A percentile compares a stretch with the other conserved stretches of the same genome.
phyloP scores from a whole-genome alignment of 2,329 filamentous ascomycete species.

The Thielaviopsis populi region DNA sequence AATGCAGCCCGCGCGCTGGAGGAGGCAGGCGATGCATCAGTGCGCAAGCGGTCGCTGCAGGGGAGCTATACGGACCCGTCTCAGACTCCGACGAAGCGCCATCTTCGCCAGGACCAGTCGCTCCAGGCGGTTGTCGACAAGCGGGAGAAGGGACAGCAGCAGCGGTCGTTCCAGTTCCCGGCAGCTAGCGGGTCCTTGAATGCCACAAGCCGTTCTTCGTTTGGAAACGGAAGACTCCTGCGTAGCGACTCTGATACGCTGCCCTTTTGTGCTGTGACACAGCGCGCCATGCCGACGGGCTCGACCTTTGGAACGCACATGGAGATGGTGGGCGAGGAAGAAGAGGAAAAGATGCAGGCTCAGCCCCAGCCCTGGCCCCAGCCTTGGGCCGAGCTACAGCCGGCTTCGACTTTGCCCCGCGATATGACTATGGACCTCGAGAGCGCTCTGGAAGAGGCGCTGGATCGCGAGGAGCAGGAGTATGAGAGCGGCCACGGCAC shows the following conservation, averaged over 20 bases:
- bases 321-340: not conserved
- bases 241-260: slow-evolving; percentile 11
- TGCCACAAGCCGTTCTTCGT: not conserved
- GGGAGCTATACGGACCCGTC: not conserved
- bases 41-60: not conserved
- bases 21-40: not conserved
- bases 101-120: not conserved
- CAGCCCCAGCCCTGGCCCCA: not conserved
- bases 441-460: slow-evolving; percentile 5
- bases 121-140: not conserved
- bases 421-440: slow-evolving; percentile 14
- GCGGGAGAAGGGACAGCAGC: not conserved
- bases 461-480: slow-evolving; percentile 11
- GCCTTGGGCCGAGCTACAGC: too few relatives aligned
- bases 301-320: slow-evolving; percentile 1
- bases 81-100: not conserved
- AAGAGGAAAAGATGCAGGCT: not conserved
- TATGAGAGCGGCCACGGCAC: not conserved
- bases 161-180: not conserved
- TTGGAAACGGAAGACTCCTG: slow-evolving; percentile 1
- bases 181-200: not conserved
- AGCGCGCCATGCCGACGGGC: not conserved
- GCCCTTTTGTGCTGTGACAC: not conserved
- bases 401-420: not conserved
- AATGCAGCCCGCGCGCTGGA: slow-evolving; percentile 8